Evolutionary conservation across 805 yeast genomes (phyloP).

Genomic region (Jamesozyma jinghongensis): DNA sequence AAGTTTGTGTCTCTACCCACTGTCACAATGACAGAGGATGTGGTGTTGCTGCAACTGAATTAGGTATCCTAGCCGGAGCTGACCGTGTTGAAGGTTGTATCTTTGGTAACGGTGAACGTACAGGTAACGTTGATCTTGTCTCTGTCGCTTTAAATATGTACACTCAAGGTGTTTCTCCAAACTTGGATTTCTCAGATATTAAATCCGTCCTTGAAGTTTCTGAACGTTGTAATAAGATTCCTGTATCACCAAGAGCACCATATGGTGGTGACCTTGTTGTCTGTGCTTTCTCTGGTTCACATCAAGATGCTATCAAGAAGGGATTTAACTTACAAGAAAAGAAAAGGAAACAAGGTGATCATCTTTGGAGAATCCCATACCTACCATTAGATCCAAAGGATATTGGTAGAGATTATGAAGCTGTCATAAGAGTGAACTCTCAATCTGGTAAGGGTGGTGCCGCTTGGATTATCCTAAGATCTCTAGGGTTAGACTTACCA

Average conservation of each 20-base stretch:
- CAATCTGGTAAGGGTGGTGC: slow-evolving; percentile 88
- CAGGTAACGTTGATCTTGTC: slow-evolving; percentile 78
- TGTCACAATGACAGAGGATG: slow-evolving; percentile 84
- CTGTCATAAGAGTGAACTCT: slow-evolving; percentile 81
- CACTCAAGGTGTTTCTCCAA: slow-evolving; percentile 69
- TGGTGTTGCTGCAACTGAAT: slow-evolving; percentile 82
- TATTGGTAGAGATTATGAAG: slow-evolving; percentile 83
- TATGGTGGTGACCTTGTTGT: slow-evolving; percentile 78
- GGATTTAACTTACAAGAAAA: slow-evolving; percentile 47
- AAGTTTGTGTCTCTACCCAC: slow-evolving; percentile 65
- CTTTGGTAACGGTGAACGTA: slow-evolving; percentile 81
- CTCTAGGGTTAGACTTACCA: slow-evolving; percentile 72
- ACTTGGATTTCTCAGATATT: slow-evolving; percentile 63
- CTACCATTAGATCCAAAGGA: slow-evolving; percentile 79
- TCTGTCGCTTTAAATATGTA: slow-evolving; percentile 69
- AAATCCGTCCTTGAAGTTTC: slow-evolving; percentile 58
- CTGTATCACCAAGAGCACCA: slow-evolving; percentile 71
- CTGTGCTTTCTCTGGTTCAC: slow-evolving; percentile 79
- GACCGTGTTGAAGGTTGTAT: slow-evolving; percentile 81
- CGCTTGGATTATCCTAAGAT: slow-evolving; percentile 74
- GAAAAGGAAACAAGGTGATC: slow-evolving; percentile 30
- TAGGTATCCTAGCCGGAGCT: slow-evolving; percentile 79
- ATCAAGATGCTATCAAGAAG: slow-evolving; percentile 81
- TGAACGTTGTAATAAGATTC: slow-evolving; percentile 73
- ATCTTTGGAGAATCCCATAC: slow-evolving; percentile 67